A percentile compares a stretch with the other conserved stretches of the same genome.
phyloP scores from a whole-genome alignment of 2,329 filamentous ascomycete genomes.

The Elsinoe perseae region DNA sequence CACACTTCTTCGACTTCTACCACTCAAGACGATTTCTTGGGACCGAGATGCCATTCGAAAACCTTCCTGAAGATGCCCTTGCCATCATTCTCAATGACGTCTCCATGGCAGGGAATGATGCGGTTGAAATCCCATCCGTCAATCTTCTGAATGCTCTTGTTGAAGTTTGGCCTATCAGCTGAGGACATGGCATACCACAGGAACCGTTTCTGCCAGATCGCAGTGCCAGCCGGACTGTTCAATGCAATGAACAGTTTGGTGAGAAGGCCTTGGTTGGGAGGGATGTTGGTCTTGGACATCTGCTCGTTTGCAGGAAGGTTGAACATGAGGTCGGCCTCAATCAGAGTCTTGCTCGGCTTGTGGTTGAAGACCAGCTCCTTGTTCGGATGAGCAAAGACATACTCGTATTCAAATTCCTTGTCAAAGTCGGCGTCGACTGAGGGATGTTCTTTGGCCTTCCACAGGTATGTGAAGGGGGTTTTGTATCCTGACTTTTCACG shows the following conservation, averaged over 20 bases:
- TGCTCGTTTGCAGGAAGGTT: conserved; percentile 85
- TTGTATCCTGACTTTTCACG: conserved; percentile 44
- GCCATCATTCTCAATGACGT: conserved; percentile 67
- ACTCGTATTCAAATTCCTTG: conserved; percentile 75
- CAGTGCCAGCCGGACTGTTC: conserved; percentile 53
- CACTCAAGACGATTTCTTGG: conserved; percentile 26
- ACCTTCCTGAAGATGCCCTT: conserved; percentile 71
- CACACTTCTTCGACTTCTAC: neutral
- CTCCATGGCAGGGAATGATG: conserved; percentile 87
- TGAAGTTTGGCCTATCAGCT: conserved; percentile 60
- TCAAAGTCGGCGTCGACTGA: conserved; percentile 72
- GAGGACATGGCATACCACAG: conserved; percentile 66
- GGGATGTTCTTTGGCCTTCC: conserved; percentile 31
- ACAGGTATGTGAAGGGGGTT: conserved; percentile 49
- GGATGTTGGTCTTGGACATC: conserved; percentile 50
- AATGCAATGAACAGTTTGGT: conserved; percentile 52
- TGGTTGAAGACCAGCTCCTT: conserved; percentile 84
- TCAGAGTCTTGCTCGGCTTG: conserved; percentile 67
- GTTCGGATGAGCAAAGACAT: conserved; percentile 70
- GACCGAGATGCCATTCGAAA: conserved; percentile 70
- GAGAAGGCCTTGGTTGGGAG: conserved; percentile 49
- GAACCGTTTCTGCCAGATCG: conserved; percentile 71
- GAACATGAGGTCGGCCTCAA: conserved; percentile 86
- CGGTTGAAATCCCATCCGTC: conserved; percentile 75
- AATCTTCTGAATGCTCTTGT: conserved; percentile 61